Conservation (phyloP, 1,284 basidiomycete species). For the Fomitopsis betulina region DNA sequence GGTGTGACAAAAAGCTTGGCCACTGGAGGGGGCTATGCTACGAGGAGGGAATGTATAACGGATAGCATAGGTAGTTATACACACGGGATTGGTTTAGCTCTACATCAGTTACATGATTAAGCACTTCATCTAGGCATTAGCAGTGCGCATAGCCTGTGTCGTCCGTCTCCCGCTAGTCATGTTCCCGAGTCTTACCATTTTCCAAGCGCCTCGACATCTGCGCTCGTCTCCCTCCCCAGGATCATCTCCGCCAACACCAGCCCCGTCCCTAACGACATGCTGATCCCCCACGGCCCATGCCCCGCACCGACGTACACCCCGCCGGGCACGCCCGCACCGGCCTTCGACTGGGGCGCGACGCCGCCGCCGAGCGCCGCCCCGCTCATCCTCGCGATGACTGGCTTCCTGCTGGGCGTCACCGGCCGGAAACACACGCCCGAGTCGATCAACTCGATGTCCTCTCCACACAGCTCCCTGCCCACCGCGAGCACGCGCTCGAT, state of each 20-base stretch:
- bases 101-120: not conserved
- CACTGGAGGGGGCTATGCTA: too few species aligned
- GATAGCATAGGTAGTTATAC: not conserved
- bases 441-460: conserved; percentile 21
- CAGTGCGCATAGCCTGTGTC: not conserved
- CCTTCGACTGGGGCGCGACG: not conserved
- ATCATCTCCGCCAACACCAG: conserved; percentile 30
- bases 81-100: not conserved
- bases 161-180: not conserved
- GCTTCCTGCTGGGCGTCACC: conserved; percentile 26
- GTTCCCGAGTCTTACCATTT: conserved; percentile 17
- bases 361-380: conserved; percentile 24
- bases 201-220: conserved; percentile 25
- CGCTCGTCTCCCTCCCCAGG: conserved; percentile 26
- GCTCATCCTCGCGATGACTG: conserved; percentile 27
- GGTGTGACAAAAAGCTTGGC: too few species aligned
- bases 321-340: conserved; percentile 13
- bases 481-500: conserved; percentile 21
- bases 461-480: conserved; percentile 22
- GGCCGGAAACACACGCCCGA: conserved; percentile 32
- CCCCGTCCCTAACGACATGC: conserved; percentile 32
- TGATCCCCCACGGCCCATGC: conserved; percentile 36
- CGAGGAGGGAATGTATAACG: not conserved
- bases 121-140: not conserved
- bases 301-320: conserved; percentile 30